phyloP scores from a whole-genome alignment of 2,329 filamentous ascomycete species.

The Pyrenochaeta sp. region DNA sequence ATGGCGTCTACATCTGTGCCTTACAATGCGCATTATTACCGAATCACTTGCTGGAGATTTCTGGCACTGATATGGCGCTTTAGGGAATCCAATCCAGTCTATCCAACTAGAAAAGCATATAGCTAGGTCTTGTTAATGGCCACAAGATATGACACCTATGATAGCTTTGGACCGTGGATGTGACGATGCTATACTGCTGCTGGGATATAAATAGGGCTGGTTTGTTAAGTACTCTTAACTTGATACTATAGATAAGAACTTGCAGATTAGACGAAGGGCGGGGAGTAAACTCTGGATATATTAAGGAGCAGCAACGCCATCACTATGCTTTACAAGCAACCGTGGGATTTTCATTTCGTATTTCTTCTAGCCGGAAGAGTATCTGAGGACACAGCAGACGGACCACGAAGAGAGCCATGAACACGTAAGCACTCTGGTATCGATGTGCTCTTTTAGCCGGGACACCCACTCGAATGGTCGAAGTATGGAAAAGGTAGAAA shows the following conservation, averaged over 20 bases:
- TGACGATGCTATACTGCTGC: too few species aligned
- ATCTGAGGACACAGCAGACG: slow-evolving; percentile 46
- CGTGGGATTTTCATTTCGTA: slow-evolving; percentile 50
- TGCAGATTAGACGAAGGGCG: not conserved
- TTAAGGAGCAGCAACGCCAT: slow-evolving; percentile 37
- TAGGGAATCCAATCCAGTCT: too few species aligned
- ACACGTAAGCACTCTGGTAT: slow-evolving; percentile 47
- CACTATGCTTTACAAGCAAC: slow-evolving; percentile 45
- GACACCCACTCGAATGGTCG: slow-evolving; percentile 48
- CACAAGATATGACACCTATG: too few species aligned
- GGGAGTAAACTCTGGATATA: slow-evolving; percentile 1
- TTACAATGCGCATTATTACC: too few species aligned
- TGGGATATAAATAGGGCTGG: too few species aligned
- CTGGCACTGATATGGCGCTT: too few species aligned
- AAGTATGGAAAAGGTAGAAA: slow-evolving; percentile 49
- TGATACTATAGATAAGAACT: not conserved
- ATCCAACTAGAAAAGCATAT: too few species aligned
- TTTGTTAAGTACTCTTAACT: not conserved
- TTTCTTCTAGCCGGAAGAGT: slow-evolving; percentile 51
- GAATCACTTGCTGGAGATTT: too few species aligned
- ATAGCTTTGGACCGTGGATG: too few species aligned
- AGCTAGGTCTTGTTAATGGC: too few species aligned
- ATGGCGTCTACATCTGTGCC: too few species aligned
- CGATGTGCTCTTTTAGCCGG: slow-evolving; percentile 51
- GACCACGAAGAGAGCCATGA: slow-evolving; percentile 51